Percentiles rank a stretch among this genome's conserved stretches.
These are phyloP conservation scores for Fusarium anthophilum DNA, from an alignment of 2,329 filamentous ascomycete species.

Conservation along the genomic window DNA sequence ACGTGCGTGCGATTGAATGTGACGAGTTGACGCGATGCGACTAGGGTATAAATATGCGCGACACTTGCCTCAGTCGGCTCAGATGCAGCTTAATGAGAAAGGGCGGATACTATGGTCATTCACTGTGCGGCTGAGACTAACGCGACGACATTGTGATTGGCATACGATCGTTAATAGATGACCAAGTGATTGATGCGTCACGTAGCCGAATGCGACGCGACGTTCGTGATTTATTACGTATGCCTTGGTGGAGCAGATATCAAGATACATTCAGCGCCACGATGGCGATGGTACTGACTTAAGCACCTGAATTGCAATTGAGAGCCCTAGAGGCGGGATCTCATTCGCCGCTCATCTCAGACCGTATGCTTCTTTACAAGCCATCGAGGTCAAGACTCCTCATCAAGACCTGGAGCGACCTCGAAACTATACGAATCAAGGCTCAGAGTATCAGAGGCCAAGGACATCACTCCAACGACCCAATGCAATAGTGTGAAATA, in stretches of 20 bases:
- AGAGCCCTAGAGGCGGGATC: rapidly evolving
- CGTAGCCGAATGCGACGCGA: neutral
- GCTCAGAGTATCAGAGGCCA: neutral
- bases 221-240: too few relatives aligned
- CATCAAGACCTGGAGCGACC: rapidly evolving
- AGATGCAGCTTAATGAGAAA: rapidly evolving
- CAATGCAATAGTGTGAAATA: too few relatives aligned
- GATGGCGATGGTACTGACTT: rapidly evolving
- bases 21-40: neutral
- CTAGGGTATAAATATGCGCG: rapidly evolving
- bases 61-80: neutral
- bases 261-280: neutral
- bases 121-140: rapidly evolving
- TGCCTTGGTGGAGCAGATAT: neutral
- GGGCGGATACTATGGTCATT: rapidly evolving
- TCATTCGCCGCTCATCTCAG: too few relatives aligned
- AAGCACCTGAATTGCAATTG: rapidly evolving
- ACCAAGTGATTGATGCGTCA: neutral
- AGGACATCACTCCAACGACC: neutral
- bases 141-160: rapidly evolving
- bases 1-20: neutral
- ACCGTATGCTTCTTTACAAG: neutral
- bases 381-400: neutral
- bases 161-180: rapidly evolving
- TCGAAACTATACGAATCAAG: neutral